Base-by-base conservation (phyloP, 1,284 basidiomycete genomes). In the Psilocybe mexicana region DNA sequence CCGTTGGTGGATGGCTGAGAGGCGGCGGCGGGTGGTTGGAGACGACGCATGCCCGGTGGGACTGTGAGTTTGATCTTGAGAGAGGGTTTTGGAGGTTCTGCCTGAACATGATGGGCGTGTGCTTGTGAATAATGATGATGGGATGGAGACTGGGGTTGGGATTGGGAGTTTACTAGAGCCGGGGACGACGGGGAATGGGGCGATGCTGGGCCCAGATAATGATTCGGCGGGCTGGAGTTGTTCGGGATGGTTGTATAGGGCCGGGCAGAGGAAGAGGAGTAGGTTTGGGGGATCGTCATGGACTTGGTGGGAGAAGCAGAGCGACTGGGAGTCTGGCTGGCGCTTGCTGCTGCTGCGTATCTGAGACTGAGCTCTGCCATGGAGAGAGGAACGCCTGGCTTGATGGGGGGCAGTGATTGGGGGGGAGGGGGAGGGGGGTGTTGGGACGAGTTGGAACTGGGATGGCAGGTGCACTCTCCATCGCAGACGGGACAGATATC, bases 401-500 rank as follows among this genome's bases (percentile, higher is more conserved):
- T 61, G 61, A 63, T 63, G 65, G 55, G 57, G 40, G 18, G 18
- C 18, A 18, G 18, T 18, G 18, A 18, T 18, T 18, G 18, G 18
- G 61, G 60, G 6, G 23, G 43, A 10, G 55, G 38, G 25, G 50
- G 35, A 4, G 18, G 60, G 38, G 47, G 58, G 35, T 46, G 63
- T 62, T n/a, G 58, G 71, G 68, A 61, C 63, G 67, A 63, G 59
- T 18, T 58, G 57, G 71, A 67, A 70, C 35, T 26, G 14, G 35
- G 50, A 70, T 44, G 72, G 78, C 90, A 92, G 38, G 87, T 91
- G 77, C 90, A 92, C 68, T 90, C 86, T 69, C 87, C 86, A 79
- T 91, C 90, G 88, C 90, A 92, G 63, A 92, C 88, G 18, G 88
- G 88, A 72, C 90, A 92, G 61, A 92, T 90, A 71, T 90, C 86